Evolutionary conservation across 495 filamentous ascomycete species (phyloP), one percentile per base, ranked within the genome.

Genomic region (Immersiella caudata): DNA sequence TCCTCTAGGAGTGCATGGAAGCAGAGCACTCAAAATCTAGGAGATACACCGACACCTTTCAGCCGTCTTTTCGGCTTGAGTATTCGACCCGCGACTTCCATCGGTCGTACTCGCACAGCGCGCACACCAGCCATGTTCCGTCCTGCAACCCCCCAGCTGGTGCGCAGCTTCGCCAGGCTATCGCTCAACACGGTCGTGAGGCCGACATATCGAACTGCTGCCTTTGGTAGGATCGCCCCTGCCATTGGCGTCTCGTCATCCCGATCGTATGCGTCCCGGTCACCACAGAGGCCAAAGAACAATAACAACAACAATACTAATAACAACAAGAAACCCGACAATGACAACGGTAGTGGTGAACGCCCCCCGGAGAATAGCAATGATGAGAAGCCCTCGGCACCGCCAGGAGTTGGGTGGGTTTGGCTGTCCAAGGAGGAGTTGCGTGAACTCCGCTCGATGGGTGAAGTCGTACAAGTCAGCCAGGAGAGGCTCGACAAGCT

Each of bases 401-500:
- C 29, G 8, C 8, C 29, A 33, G 29, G 8, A 33, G 4, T 33
- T 36, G 80, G 78, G 9, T 82, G 76, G 74, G 79, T 81, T 7
- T 61, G 69, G 36, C 66, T 80, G 36, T 68, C 36, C 25, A 71
- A 79, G 7, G 72, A 79, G 9, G 73, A 83, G 27, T 6, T 69
- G 2, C 9, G 65, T 11, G 7, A 55, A 3, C 14, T 80, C n/a
- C 29, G 29, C 29, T 3, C 29, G 8, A 8, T 33, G 4, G 29
- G 4, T 8, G 29, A 33, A 33, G 8, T 8, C 4, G 29, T 33
- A 33, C 29, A 33, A 33, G 8, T 33, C 29, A 8, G 8, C 29
- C 3, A 33, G 29, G 29, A 3, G 8, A 33, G 29, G 8, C 24
- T 69, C 8, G 60, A 56, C 8, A n/a, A 63, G 0, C 1, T 74